Conservation (phyloP, 2,329 filamentous ascomycete species). For the Neonectria ditissima region DNA sequence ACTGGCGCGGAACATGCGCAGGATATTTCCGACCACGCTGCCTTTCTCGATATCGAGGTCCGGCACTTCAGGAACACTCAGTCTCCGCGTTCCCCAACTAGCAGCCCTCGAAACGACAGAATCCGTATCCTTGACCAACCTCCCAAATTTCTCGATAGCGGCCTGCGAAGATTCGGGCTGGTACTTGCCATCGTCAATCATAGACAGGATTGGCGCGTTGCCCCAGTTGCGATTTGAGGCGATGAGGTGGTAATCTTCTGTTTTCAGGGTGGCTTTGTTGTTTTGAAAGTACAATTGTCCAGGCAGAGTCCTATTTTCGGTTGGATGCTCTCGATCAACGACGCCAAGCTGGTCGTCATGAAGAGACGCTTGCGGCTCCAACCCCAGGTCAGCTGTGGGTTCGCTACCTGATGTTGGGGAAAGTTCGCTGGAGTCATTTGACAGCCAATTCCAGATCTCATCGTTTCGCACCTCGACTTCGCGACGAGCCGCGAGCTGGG, state of each 20-base stretch:
- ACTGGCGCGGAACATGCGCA: constrained; percentile 72
- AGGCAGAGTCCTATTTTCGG: constrained; percentile 61
- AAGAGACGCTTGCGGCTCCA: too few relatives aligned
- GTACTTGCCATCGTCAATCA: constrained; percentile 51
- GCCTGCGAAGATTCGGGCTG: constrained; percentile 65
- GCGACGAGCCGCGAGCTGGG: constrained; percentile 59
- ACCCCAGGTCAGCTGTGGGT: too few relatives aligned
- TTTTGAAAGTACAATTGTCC: constrained; percentile 63
- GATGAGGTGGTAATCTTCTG: constrained; percentile 63
- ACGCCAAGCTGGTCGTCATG: too few relatives aligned
- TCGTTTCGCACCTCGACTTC: constrained; percentile 60
- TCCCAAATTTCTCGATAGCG: constrained; percentile 65
- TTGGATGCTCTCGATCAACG: constrained; percentile 59
- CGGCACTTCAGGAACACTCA: constrained; percentile 69
- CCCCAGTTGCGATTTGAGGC: constrained; percentile 61
- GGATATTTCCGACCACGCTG: constrained; percentile 68
- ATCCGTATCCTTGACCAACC: constrained; percentile 65
- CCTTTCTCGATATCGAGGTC: constrained; percentile 68
- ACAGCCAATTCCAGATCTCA: constrained; percentile 64
- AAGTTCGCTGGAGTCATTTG: constrained; percentile 47
- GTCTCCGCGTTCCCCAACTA: constrained; percentile 76
- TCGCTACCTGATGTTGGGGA: too few relatives aligned
- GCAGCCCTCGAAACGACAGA: constrained; percentile 73
- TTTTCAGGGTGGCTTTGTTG: constrained; percentile 56
- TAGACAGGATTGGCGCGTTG: constrained; percentile 60